Percentiles rank a stretch among this genome's conserved stretches.
Evolutionary conservation across 768 basidiomycete species (phyloP).

Genomic region (Mycena alexandri): DNA sequence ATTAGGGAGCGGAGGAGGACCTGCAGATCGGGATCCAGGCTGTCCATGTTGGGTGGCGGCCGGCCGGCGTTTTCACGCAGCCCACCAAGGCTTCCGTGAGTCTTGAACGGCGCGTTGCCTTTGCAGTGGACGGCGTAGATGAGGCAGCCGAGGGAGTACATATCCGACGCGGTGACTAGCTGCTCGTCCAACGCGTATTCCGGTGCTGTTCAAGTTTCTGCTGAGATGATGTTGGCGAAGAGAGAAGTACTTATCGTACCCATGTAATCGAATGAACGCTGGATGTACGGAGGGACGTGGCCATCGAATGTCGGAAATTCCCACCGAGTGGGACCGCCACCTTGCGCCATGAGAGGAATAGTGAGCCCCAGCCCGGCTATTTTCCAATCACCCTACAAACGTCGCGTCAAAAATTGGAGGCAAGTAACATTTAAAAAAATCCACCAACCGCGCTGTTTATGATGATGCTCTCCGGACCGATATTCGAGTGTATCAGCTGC

Average conservation of each 20-base stretch:
- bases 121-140: slow-evolving; percentile 94
- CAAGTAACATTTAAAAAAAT: neutral
- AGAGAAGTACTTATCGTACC: slow-evolving; percentile 64
- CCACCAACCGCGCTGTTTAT: slow-evolving; percentile 86
- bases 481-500: slow-evolving; percentile 91
- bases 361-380: slow-evolving; percentile 91
- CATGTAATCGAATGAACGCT: slow-evolving; percentile 95
- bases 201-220: slow-evolving; percentile 69
- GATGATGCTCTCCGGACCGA: slow-evolving; percentile 88
- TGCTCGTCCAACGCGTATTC: slow-evolving; percentile 95
- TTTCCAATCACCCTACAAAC: slow-evolving; percentile 96
- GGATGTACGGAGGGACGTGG: slow-evolving; percentile 81
- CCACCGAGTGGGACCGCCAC: slow-evolving; percentile 85
- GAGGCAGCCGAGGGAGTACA: slow-evolving; percentile 93
- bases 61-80: slow-evolving; percentile 79
- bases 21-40: slow-evolving; percentile 80
- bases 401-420: slow-evolving; percentile 1
- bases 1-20: slow-evolving; percentile 85
- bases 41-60: slow-evolving; percentile 70
- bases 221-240: neutral
- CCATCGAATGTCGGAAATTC: slow-evolving; percentile 92
- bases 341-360: slow-evolving; percentile 76
- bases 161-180: slow-evolving; percentile 88
- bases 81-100: slow-evolving; percentile 78
- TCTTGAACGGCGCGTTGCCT: slow-evolving; percentile 88